Evolutionary conservation across 2,329 filamentous ascomycete genomes (phyloP).

Genomic region (Elsinoe fawcettii): DNA sequence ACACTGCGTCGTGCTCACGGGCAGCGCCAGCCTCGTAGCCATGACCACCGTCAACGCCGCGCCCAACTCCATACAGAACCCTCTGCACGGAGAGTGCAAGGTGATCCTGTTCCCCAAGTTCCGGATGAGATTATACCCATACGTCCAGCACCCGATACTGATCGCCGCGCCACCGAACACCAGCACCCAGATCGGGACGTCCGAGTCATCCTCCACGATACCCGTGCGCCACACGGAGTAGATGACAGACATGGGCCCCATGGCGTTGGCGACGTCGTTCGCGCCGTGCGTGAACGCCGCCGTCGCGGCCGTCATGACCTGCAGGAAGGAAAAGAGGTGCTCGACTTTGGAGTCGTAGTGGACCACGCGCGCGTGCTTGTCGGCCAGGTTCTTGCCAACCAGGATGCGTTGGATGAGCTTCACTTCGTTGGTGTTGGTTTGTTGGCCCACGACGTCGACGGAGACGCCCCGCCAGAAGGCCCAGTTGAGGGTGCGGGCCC

Average conservation of each 20-base stretch:
- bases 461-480: constrained; percentile 21
- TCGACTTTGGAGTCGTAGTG: constrained; percentile 55
- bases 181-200: constrained; percentile 55
- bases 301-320: constrained; percentile 61
- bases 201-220: constrained; percentile 36
- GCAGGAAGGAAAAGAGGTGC: constrained; percentile 57
- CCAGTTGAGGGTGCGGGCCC: constrained; percentile 6
- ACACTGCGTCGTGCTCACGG: constrained; percentile 57
- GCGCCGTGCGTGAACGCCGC: constrained; percentile 64
- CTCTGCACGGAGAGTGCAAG: constrained; percentile 52
- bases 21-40: constrained; percentile 53
- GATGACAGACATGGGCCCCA: constrained; percentile 54
- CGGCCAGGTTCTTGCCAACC: constrained; percentile 21
- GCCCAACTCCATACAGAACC: constrained; percentile 53
- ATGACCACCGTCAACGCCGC: constrained; percentile 55
- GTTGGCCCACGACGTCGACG: constrained; percentile 26
- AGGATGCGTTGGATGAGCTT: constrained; percentile 17
- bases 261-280: constrained; percentile 58
- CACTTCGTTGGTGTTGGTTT: constrained; percentile 22
- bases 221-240: constrained; percentile 51
- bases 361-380: constrained; percentile 19
- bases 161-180: constrained; percentile 47
- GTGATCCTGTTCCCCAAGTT: constrained; percentile 54
- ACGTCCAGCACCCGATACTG: constrained; percentile 51
- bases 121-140: constrained; percentile 56